Percentiles rank a stretch among this genome's conserved stretches.
phyloP scores from a whole-genome alignment of 2,329 filamentous ascomycete species.

The Trichoderma guizhouense region DNA sequence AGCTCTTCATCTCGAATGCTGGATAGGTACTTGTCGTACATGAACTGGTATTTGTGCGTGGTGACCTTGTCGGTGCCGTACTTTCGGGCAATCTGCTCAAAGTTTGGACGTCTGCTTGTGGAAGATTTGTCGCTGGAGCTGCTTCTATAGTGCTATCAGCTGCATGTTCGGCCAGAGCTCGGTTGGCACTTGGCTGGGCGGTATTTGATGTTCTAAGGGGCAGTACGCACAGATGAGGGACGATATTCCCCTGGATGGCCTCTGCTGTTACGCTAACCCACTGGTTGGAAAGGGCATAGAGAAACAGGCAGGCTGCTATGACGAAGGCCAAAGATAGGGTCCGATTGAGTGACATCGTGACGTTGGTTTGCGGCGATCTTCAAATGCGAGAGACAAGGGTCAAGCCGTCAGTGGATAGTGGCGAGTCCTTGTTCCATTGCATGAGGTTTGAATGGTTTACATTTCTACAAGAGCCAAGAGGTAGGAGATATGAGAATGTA shows the following conservation, averaged over 20 bases:
- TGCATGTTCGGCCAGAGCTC: background rate
- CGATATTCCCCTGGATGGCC: slow-evolving; percentile 7
- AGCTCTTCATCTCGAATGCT: slow-evolving; percentile 30
- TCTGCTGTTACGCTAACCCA: slow-evolving; percentile 4
- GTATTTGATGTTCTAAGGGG: background rate
- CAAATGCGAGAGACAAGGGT: background rate
- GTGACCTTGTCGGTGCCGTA: slow-evolving; percentile 41
- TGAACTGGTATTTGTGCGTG: slow-evolving; percentile 36
- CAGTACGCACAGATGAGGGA: slow-evolving; percentile 8
- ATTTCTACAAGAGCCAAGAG: background rate
- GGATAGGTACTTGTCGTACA: slow-evolving; percentile 40
- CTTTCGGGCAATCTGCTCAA: slow-evolving; percentile 31
- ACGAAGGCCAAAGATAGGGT: background rate
- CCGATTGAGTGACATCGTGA: slow-evolving; percentile 16
- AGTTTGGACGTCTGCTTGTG: background rate
- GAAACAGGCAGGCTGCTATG: slow-evolving; percentile 10
- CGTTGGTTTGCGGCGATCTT: background rate
- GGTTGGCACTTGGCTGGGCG: background rate
- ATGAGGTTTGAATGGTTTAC: background rate
- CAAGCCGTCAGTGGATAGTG: background rate
- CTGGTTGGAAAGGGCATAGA: slow-evolving; percentile 16
- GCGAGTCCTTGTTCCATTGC: background rate
- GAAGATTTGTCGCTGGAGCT: background rate
- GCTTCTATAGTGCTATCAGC: background rate
- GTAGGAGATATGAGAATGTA: background rate